A percentile compares a stretch with the other conserved stretches of the same genome.
These are phyloP conservation scores for Eimeria zaria DNA, from an alignment of 169 alveolate species.

Conservation along the genomic window DNA sequence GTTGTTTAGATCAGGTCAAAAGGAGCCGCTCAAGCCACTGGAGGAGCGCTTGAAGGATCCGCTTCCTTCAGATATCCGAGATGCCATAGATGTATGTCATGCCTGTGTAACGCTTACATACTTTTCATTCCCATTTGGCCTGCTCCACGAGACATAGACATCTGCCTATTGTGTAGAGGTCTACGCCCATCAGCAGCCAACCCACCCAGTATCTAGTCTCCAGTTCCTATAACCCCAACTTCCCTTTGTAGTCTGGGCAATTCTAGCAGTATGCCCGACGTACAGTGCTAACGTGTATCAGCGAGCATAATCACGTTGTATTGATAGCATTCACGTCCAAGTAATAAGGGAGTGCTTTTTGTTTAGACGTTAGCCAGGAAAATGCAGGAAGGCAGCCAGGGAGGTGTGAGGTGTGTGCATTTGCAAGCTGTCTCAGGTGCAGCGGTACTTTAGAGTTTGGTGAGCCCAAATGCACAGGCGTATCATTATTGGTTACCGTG, in stretches of 20 bases:
- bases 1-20: too few species aligned
- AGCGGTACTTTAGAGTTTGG: background rate
- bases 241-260: too few species aligned
- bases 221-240: background rate
- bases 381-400: background rate
- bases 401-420: background rate
- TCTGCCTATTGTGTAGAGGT: background rate
- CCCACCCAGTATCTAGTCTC: background rate
- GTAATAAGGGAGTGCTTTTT: background rate
- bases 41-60: too few species aligned
- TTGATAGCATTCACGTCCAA: background rate
- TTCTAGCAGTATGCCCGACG: background rate
- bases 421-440: background rate
- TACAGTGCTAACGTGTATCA: background rate
- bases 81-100: background rate
- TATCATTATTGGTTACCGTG: background rate
- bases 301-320: background rate
- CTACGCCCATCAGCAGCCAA: background rate
- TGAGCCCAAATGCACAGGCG: background rate
- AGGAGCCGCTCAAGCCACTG: background rate
- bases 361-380: background rate
- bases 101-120: background rate
- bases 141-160: background rate
- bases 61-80: too few species aligned
- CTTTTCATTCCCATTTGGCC: background rate